Evolutionary conservation across 345 rosid species (phyloP), one percentile per base, ranked within the genome.

Genomic region (Reutealis trisperma): DNA sequence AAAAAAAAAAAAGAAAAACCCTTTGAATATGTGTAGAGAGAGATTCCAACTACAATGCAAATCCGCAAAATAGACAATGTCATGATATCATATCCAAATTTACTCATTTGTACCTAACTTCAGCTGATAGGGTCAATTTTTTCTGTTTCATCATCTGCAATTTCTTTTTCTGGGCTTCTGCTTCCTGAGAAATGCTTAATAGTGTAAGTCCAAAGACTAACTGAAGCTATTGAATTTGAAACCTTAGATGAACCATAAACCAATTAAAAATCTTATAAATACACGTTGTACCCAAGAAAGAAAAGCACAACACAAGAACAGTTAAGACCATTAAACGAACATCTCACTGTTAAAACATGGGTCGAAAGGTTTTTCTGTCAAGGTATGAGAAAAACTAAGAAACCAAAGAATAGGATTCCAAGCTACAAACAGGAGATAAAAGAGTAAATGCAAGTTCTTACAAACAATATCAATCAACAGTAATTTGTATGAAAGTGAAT

Each of bases 61-160:
- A 61, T 47, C 45, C 19, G 16, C 13, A 14, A 77, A 72, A 66
- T 51, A 71, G 13, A 47, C 6, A 54, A 77, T 60, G 72, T 63
- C 51, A 12, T 8, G 67, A 80, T 59, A 63, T 42, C 51, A 80
- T 27, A 52, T 25, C 1, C 2, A 70, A 54, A 0, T 13, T 8
- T 13, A 0, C n/a, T 69, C 15, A 54, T 57, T 0, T 6, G 5
- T 91, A 95, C 99, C 89, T 79, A 72, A 96, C 94, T 93, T 96
- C 97, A 63, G 89, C 91, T 49, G 71, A 24, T 14, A 93, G 86
- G 30, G 71, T 84, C 83, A 74, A 34, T 79, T 81, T 84, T 54
- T 76, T 87, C 75, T 86, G 88, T 78, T 87, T 91, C 87, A 91
- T 74, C 86, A 83, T 86, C 83, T 85, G 86, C 84, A 92, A 63